These are phyloP conservation scores for Jacaranda copaia DNA, from an alignment of 257 asterid genomes.

Conservation along the genomic window DNA sequence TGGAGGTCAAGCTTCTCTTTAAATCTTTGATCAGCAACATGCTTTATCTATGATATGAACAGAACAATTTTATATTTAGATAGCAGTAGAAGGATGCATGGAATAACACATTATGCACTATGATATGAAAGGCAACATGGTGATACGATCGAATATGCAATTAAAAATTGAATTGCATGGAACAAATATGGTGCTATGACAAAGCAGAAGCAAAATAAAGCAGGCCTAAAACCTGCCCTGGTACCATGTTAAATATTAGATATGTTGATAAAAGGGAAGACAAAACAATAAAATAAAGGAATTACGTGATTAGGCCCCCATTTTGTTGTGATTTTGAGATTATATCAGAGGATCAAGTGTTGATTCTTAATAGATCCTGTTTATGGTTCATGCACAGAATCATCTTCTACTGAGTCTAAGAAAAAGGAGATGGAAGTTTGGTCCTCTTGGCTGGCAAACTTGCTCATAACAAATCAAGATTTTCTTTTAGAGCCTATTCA, in stretches of 20 bases:
- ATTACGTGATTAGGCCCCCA: too few relatives aligned
- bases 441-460: background rate
- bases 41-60: background rate
- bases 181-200: background rate
- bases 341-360: too few relatives aligned
- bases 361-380: background rate
- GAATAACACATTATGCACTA: background rate
- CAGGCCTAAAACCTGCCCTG: background rate
- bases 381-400: background rate
- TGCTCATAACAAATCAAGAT: background rate
- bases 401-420: conserved; percentile 11
- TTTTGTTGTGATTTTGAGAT: too few relatives aligned
- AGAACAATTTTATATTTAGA: background rate
- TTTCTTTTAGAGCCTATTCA: background rate
- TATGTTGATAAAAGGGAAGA: background rate
- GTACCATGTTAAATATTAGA: background rate
- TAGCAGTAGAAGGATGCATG: background rate
- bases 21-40: background rate
- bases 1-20: background rate
- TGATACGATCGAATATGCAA: too few relatives aligned
- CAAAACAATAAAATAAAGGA: too few relatives aligned
- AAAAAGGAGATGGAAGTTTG: background rate
- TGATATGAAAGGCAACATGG: background rate
- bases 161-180: background rate
- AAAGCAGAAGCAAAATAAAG: conserved; percentile 1